A percentile compares a stretch with the other conserved stretches of the same genome.
Conservation (phyloP, 2,329 filamentous ascomycete genomes). For the Colletotrichum musicola region DNA sequence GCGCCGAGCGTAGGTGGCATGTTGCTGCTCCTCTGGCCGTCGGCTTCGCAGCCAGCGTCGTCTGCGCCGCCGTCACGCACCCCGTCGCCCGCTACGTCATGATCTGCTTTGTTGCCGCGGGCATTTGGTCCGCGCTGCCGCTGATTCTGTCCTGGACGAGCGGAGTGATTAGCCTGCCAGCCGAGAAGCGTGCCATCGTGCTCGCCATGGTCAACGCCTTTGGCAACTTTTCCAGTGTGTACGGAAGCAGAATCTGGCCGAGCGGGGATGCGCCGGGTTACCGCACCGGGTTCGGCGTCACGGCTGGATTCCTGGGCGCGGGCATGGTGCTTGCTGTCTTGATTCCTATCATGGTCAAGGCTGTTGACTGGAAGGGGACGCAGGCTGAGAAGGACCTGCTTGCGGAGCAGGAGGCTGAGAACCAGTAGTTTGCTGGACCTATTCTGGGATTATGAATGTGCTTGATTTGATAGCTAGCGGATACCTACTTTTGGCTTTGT, state of each 20-base stretch:
- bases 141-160: slow-evolving; percentile 47
- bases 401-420: slow-evolving; percentile 13
- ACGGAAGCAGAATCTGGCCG: slow-evolving; percentile 49
- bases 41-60: slow-evolving; percentile 40
- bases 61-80: slow-evolving; percentile 42
- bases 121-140: slow-evolving; percentile 45
- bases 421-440: background rate
- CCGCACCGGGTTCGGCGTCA: slow-evolving; percentile 46
- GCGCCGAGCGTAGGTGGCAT: slow-evolving; percentile 43
- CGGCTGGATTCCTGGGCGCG: slow-evolving; percentile 44
- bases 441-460: too few relatives aligned
- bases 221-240: slow-evolving; percentile 49
- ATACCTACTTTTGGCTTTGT: background rate
- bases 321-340: slow-evolving; percentile 43
- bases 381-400: slow-evolving; percentile 38
- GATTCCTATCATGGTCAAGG: slow-evolving; percentile 41
- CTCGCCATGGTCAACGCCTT: slow-evolving; percentile 48
- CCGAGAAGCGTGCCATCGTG: slow-evolving; percentile 49
- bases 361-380: slow-evolving; percentile 38
- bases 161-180: slow-evolving; percentile 43
- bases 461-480: background rate
- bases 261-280: slow-evolving; percentile 44
- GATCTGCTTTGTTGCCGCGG: slow-evolving; percentile 45
- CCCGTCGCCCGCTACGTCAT: slow-evolving; percentile 46
- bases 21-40: slow-evolving; percentile 39